Evolutionary conservation across 257 asterid species (phyloP).

Genomic region (Nicotiana otophora): DNA sequence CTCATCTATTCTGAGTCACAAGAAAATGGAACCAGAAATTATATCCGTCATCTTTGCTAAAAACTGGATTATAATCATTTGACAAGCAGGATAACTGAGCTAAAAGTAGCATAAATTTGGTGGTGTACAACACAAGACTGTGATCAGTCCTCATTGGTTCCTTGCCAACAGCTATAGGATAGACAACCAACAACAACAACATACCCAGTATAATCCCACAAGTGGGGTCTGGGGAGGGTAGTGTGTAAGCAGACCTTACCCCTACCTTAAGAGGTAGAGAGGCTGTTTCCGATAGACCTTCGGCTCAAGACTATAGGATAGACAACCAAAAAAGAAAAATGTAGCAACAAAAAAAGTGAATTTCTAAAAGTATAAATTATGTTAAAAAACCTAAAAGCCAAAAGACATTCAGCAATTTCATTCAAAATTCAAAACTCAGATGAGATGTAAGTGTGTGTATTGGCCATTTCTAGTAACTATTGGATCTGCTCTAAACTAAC

Average conservation of each 20-base stretch:
- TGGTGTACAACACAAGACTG: background rate
- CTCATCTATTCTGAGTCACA: slow-evolving; percentile 58
- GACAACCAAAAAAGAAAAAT: background rate
- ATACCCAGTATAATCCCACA: too few species aligned
- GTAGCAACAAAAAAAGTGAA: background rate
- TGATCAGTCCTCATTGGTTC: background rate
- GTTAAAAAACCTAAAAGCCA: background rate
- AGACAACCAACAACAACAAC: background rate
- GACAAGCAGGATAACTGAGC: background rate
- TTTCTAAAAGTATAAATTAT: background rate
- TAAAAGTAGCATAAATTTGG: background rate
- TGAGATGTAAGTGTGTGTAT: background rate
- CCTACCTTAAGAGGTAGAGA: too few species aligned
- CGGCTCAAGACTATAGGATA: background rate
- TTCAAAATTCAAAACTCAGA: background rate
- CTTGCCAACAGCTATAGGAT: background rate
- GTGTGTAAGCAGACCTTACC: too few species aligned
- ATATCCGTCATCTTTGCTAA: background rate
- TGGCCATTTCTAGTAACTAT: background rate
- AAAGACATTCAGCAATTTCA: background rate
- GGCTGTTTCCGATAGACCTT: too few species aligned
- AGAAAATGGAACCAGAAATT: slow-evolving; percentile 13
- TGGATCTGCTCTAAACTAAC: background rate
- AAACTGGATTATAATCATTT: background rate
- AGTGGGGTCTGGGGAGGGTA: too few species aligned